A percentile compares a stretch with the other conserved stretches of the same genome.
These are phyloP conservation scores for Psilocybe subaeruginosa DNA, from an alignment of 768 basidiomycete genomes.

Conservation along the genomic window DNA sequence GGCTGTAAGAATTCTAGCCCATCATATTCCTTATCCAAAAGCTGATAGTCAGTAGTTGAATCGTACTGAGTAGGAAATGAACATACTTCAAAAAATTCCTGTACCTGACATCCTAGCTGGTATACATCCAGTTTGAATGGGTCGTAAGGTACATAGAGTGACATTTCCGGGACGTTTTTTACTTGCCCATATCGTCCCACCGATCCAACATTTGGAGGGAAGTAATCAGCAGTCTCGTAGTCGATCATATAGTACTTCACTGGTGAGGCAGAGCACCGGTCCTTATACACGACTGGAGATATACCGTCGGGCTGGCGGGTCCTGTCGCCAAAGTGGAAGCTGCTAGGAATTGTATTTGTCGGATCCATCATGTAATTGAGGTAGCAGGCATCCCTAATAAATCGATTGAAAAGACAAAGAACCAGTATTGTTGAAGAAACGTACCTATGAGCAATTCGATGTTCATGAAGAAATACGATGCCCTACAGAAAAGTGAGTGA, in stretches of 20 bases:
- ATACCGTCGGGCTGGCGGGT: background rate
- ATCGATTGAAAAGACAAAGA: background rate
- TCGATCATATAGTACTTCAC: constrained; percentile 33
- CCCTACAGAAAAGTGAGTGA: constrained; percentile 7
- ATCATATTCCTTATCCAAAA: constrained; percentile 4
- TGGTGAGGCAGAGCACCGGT: constrained; percentile 24
- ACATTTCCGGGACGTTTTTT: constrained; percentile 27
- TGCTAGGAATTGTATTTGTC: constrained; percentile 15
- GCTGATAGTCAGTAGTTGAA: background rate
- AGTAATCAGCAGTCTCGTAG: constrained; percentile 23
- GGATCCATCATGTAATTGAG: constrained; percentile 25
- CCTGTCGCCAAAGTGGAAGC: constrained; percentile 13
- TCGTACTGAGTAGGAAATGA: background rate
- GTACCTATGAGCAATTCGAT: constrained; percentile 23
- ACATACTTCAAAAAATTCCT: constrained; percentile 2
- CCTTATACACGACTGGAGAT: constrained; percentile 2
- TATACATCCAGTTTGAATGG: constrained; percentile 34
- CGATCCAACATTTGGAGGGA: constrained; percentile 1
- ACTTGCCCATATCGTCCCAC: constrained; percentile 22
- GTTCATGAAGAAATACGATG: constrained; percentile 19
- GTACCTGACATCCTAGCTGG: constrained; percentile 25
- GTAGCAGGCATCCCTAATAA: constrained; percentile 18
- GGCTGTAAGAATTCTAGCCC: constrained; percentile 11
- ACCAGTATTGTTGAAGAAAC: background rate
- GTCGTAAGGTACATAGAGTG: constrained; percentile 24